phyloP scores from a whole-genome alignment of 192 early-diverging fungal species.

The Coemansia nantahalensis region DNA sequence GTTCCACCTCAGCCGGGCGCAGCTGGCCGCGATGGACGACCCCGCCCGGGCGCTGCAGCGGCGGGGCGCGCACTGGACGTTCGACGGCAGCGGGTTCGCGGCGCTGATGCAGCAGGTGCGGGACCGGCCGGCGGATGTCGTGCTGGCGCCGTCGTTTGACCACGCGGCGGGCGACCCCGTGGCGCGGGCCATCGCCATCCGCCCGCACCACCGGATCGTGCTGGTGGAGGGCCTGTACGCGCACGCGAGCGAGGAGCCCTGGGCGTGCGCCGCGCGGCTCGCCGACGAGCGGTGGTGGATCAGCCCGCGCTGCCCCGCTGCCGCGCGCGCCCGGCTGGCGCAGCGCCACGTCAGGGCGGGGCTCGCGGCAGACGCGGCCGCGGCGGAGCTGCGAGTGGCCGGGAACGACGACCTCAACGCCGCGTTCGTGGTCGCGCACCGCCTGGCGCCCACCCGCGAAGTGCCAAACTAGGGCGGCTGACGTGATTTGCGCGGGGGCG shows the following conservation, averaged over 20 bases:
- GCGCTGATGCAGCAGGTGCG: conserved; percentile 14
- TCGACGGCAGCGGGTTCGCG: conserved; percentile 43
- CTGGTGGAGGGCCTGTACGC: conserved; percentile 58
- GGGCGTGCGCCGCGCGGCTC: conserved; percentile 24
- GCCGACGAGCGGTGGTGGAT: conserved; percentile 58
- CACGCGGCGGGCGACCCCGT: conserved; percentile 56
- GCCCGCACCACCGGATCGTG: conserved; percentile 44
- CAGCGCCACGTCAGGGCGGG: conserved; percentile 48
- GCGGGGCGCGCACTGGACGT: conserved; percentile 60
- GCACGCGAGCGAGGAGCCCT: conserved; percentile 36
- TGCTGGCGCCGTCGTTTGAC: conserved; percentile 53
- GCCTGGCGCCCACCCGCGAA: conserved; percentile 25
- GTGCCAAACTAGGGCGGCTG: conserved; percentile 13
- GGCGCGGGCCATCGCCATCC: conserved; percentile 28
- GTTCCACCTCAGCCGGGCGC: conserved; percentile 51
- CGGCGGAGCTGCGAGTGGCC: conserved; percentile 23
- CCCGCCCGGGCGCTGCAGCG: conserved; percentile 39
- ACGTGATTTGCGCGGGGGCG: too few species aligned
- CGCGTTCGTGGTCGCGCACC: conserved; percentile 16
- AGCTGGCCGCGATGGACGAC: conserved; percentile 15
- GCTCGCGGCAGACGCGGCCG: conserved; percentile 19
- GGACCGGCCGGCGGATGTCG: not conserved
- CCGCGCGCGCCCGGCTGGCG: conserved; percentile 35
- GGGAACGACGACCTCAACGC: conserved; percentile 42
- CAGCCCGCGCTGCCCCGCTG: conserved; percentile 8